phyloP scores from a whole-genome alignment of 371 early-diverging fungal species.

The Syncephalastrum contaminatum region DNA sequence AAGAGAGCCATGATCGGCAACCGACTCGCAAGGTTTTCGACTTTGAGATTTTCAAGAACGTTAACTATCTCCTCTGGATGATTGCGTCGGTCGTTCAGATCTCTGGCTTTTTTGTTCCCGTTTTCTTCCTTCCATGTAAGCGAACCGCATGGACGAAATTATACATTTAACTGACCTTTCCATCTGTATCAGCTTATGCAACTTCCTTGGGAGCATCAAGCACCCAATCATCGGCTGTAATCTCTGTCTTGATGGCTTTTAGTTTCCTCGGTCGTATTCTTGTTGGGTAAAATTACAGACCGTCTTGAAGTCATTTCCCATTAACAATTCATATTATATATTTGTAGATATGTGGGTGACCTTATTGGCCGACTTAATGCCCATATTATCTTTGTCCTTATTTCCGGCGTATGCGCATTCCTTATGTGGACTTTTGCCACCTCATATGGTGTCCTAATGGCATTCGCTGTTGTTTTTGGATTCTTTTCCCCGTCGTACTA shows the following conservation, averaged over 20 bases:
- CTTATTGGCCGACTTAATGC: slow-evolving; percentile 14
- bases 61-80: slow-evolving; percentile 33
- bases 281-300: slow-evolving; percentile 22
- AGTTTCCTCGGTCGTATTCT: slow-evolving; percentile 50
- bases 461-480: slow-evolving; percentile 22
- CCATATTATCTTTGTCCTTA: slow-evolving; percentile 2
- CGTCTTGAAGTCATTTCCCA: not conserved
- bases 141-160: not conserved
- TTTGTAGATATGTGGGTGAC: slow-evolving; percentile 6
- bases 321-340: no score
- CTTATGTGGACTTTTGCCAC: slow-evolving; percentile 32
- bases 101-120: slow-evolving; percentile 51
- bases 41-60: slow-evolving; percentile 31
- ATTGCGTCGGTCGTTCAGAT: slow-evolving; percentile 31
- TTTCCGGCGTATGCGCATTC: slow-evolving; percentile 4
- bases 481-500: slow-evolving; percentile 20
- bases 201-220: slow-evolving; percentile 11
- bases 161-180: not conserved
- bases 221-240: slow-evolving; percentile 17
- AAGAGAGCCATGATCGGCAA: slow-evolving; percentile 10
- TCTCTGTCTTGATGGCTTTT: slow-evolving; percentile 34
- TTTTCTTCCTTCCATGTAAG: slow-evolving; percentile 45
- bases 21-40: slow-evolving; percentile 20
- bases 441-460: slow-evolving; percentile 19
- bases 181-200: slow-evolving; percentile 16